Evolutionary conservation across 345 rosid species (phyloP), one percentile per base, ranked within the genome.

Genomic region (Eucalyptus microcorys): DNA sequence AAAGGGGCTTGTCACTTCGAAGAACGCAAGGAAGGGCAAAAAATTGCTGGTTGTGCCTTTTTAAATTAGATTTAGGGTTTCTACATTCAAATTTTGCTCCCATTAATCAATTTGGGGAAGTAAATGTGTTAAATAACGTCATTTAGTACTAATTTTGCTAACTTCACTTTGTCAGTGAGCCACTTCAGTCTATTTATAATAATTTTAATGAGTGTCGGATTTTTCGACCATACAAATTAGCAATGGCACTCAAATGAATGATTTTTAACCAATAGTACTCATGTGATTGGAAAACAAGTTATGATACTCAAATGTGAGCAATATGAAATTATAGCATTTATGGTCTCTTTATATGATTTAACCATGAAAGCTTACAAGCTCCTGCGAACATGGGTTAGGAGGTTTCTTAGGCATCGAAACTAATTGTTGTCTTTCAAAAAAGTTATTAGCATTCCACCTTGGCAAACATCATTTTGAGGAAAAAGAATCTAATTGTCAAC

Each of bases 11-110:
- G 87, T 86, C 26, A 27, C 87, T 15, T 37, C 49, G 57, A 86
- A 86, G 87, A 86, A 86, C 21, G 34, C 34, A 6, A 49, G 87
- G 61, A 11, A 86, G 87, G 87, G 59, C 8, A 40, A 86, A 26
- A 86, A 49, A 89, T 91, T 97, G 61, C 30, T 24, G 89, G 94
- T 97, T 68, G 97, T 97, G 86, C 99, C 99, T 90, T 98, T 97
- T 48, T 1, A 34, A 34, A 34, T 34, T 68, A 37, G 24, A 15
- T 14, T 66, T 66, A n/a, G 40, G 10, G 76, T 30, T 15, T 66
- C 19, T 14, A 15, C 32, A 8, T 66, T n/a, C 37, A n/a, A 14
- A n/a, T n/a, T 66, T n/a, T 15, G 10, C 37, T 15, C 34, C 76
- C 7, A 14, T 66, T 66, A 40, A 9, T 66, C 19, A 66, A 30